A percentile compares a stretch with the other conserved stretches of the same genome.
These are phyloP conservation scores for Aspergillus phoenicis DNA, from an alignment of 2,329 filamentous ascomycete species.

Conservation along the genomic window DNA sequence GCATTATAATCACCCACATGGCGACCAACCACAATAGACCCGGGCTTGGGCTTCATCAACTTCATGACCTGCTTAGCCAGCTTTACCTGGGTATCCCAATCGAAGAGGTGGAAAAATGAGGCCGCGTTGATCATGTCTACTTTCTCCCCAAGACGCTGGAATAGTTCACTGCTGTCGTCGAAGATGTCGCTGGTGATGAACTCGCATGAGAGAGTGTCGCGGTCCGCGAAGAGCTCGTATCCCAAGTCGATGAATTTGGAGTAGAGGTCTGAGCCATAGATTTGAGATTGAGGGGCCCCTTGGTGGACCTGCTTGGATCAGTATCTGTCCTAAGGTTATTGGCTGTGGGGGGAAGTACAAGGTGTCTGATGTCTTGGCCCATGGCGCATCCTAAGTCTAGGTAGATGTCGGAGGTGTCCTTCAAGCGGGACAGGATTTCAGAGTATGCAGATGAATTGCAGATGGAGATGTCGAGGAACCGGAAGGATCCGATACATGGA, in stretches of 20 bases:
- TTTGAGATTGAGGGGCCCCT: background rate
- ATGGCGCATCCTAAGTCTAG: constrained; percentile 6
- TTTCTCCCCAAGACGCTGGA: background rate
- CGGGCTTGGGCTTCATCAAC: background rate
- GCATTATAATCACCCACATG: constrained; percentile 3
- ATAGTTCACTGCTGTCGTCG: background rate
- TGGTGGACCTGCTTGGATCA: background rate
- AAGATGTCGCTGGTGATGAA: constrained; percentile 15
- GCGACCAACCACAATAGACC: constrained; percentile 4
- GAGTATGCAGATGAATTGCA: background rate
- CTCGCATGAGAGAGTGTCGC: background rate
- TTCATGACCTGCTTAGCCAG: constrained; percentile 9
- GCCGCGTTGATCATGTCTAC: constrained; percentile 12
- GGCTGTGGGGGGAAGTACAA: background rate
- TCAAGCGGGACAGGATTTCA: background rate
- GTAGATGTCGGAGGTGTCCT: background rate
- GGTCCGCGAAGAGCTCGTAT: constrained; percentile 11
- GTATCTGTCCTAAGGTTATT: too few species aligned
- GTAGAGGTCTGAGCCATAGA: constrained; percentile 6
- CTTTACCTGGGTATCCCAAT: constrained; percentile 9
- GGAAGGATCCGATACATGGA: constrained; percentile 8
- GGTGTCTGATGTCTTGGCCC: constrained; percentile 8
- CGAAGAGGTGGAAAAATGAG: constrained; percentile 16
- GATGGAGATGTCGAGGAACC: constrained; percentile 6
- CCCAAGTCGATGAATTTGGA: constrained; percentile 6